phyloP scores from a whole-genome alignment of 441 rosid genomes.

The Syzygium malaccense region DNA sequence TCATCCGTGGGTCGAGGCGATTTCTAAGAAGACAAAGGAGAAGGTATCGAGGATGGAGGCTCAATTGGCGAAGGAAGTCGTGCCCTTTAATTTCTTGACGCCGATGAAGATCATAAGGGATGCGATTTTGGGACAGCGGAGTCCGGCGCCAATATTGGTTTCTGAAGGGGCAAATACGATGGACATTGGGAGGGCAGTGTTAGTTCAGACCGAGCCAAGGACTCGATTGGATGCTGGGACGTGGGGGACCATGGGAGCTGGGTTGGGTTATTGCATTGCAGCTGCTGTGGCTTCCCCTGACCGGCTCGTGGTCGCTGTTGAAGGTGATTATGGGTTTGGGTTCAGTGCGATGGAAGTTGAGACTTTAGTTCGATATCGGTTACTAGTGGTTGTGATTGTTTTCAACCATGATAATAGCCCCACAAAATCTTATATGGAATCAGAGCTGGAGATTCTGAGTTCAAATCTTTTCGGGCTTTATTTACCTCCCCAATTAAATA shows the following conservation, averaged over 20 bases:
- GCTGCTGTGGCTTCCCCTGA: conserved; percentile 59
- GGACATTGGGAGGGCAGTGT: conserved; percentile 91
- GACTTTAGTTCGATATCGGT: conserved; percentile 85
- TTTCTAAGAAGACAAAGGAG: conserved; percentile 57
- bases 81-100: conserved; percentile 82
- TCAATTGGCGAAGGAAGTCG: conserved; percentile 79
- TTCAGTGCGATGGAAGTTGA: conserved; percentile 98
- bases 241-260: conserved; percentile 99
- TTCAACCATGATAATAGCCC: conserved; percentile 54
- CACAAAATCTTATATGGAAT: too few species aligned
- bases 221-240: conserved; percentile 97
- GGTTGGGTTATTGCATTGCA: conserved; percentile 95
- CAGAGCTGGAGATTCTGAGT: too few species aligned
- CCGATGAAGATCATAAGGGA: conserved; percentile 95
- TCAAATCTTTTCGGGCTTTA: too few species aligned
- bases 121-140: conserved; percentile 51
- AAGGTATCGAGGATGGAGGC: conserved; percentile 70
- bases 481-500: too few species aligned
- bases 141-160: conserved; percentile 81
- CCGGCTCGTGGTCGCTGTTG: conserved; percentile 80
- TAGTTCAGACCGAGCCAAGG: conserved; percentile 93
- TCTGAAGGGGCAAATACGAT: conserved; percentile 95
- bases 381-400: conserved; percentile 79
- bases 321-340: conserved; percentile 98
- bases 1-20: conserved; percentile 78